Conservation (phyloP, 495 filamentous ascomycete genomes). For the Lasiosphaeris hirsuta region DNA sequence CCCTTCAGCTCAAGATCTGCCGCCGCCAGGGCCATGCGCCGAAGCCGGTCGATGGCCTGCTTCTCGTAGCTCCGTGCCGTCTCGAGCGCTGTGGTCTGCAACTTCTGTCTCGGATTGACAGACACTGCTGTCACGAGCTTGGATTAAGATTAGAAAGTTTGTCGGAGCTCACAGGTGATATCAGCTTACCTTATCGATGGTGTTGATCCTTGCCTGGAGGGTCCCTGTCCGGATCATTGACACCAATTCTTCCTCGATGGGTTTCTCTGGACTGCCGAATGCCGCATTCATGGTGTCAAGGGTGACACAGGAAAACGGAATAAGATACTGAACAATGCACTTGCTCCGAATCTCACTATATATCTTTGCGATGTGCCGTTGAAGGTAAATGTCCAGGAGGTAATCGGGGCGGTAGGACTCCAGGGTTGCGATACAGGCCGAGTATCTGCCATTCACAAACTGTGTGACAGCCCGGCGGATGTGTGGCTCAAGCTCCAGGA, state of each 20-base stretch:
- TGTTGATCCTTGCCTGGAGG: constrained; percentile 79
- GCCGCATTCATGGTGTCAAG: constrained; percentile 65
- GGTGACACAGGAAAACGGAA: constrained; percentile 74
- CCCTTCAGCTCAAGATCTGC: constrained; percentile 71
- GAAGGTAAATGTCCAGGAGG: constrained; percentile 82
- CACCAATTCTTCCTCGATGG: constrained; percentile 73
- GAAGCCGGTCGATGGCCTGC: constrained; percentile 68
- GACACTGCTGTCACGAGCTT: constrained; percentile 68
- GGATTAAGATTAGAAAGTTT: constrained; percentile 5
- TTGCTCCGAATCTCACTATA: constrained; percentile 77
- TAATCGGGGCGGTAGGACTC: constrained; percentile 81
- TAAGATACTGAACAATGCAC: constrained; percentile 85
- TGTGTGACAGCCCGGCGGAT: constrained; percentile 84
- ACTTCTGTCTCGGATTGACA: constrained; percentile 57
- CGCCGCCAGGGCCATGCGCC: constrained; percentile 67
- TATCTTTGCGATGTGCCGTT: constrained; percentile 66
- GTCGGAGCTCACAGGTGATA: background rate
- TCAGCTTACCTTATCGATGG: constrained; percentile 63
- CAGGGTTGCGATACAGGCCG: constrained; percentile 74
- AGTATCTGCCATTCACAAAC: constrained; percentile 86
- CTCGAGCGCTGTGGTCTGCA: constrained; percentile 64
- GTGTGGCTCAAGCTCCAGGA: constrained; percentile 90
- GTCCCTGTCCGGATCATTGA: constrained; percentile 67
- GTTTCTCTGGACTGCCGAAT: constrained; percentile 54
- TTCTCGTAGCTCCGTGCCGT: constrained; percentile 67